These are phyloP conservation scores for Marchantia paleacea DNA, from an alignment of 225 moss, liverwort and hornwort genomes.

Conservation along the genomic window DNA sequence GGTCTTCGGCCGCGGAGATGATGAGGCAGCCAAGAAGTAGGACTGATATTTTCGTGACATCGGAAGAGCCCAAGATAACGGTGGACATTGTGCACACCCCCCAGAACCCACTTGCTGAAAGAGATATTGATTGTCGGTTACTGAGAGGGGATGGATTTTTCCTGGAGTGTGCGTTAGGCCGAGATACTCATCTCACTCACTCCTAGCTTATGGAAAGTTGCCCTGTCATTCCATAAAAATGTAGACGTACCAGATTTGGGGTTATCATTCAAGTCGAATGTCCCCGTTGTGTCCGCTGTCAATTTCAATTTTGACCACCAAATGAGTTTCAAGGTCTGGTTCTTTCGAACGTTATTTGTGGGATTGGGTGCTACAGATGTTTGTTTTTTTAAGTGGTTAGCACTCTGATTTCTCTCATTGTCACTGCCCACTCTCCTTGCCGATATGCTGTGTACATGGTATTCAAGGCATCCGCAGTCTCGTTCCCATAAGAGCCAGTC, in stretches of 20 bases:
- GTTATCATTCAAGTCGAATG: background rate
- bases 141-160: background rate
- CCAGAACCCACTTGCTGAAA: background rate
- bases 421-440: background rate
- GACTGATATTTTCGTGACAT: background rate
- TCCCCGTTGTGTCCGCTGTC: background rate
- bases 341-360: background rate
- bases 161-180: too few species aligned
- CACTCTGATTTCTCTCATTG: background rate
- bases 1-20: slow-evolving; percentile 79
- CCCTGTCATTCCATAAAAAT: background rate
- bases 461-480: background rate
- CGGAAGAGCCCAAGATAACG: background rate
- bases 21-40: slow-evolving; percentile 25
- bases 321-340: background rate
- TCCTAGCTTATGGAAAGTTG: too few species aligned
- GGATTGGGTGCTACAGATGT: background rate
- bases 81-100: background rate
- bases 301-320: slow-evolving; percentile 11
- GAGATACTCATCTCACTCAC: background rate
- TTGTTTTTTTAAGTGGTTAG: background rate
- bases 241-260: background rate
- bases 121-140: background rate
- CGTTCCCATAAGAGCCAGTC: background rate
- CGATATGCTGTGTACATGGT: background rate